A percentile compares a stretch with the other conserved stretches of the same genome.
Evolutionary conservation across 176 grass and related monocot genomes (phyloP).

Genomic region (Leersia perrieri): DNA sequence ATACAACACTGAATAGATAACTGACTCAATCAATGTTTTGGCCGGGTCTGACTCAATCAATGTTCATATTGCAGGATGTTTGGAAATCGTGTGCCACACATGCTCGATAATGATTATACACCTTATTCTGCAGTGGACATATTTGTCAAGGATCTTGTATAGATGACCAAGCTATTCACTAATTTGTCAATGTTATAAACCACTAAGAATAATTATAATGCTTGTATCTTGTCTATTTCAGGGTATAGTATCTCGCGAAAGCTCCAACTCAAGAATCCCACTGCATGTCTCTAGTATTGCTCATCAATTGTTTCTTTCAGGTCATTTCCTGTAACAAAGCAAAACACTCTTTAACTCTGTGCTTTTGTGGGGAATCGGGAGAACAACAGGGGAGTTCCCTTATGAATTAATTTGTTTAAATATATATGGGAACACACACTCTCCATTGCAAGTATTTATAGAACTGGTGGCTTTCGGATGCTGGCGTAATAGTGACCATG

Average conservation of each 20-base stretch:
- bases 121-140: constrained; percentile 96
- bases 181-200: constrained; percentile 16
- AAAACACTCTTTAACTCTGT: constrained; percentile 25
- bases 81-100: constrained; percentile 98
- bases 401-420: neutral
- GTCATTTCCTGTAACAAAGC: constrained; percentile 39
- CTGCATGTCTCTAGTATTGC: constrained; percentile 77
- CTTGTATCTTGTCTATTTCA: constrained; percentile 34
- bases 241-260: constrained; percentile 88
- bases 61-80: constrained; percentile 82
- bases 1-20: too few species aligned
- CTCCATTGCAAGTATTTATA: neutral
- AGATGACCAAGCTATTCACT: constrained; percentile 29
- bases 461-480: neutral
- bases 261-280: constrained; percentile 76
- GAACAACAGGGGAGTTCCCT: neutral
- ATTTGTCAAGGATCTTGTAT: constrained; percentile 99
- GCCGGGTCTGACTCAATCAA: neutral
- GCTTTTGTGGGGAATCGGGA: neutral
- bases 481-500: neutral
- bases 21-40: constrained; percentile 5
- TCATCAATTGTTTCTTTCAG: constrained; percentile 90
- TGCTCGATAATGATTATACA: constrained; percentile 89
- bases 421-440: neutral
- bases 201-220: constrained; percentile 16